phyloP scores from a whole-genome alignment of 345 rosid genomes.

The Euphorbia peplus region DNA sequence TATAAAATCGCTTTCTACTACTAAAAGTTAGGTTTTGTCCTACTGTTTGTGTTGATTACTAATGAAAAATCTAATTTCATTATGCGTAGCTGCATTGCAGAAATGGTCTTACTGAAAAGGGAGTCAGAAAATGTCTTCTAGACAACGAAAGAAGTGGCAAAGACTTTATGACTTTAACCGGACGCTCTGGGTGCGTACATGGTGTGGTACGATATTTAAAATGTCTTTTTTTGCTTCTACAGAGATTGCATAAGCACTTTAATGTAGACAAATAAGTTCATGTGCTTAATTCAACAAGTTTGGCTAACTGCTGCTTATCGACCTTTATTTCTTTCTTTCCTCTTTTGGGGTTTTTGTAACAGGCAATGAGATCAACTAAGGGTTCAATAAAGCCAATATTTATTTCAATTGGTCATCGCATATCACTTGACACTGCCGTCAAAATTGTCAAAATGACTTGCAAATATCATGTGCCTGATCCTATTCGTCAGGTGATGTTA shows the following conservation, averaged over 20 bases:
- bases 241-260: neutral
- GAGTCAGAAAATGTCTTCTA: slow-evolving; percentile 52
- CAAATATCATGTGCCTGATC: slow-evolving; percentile 82
- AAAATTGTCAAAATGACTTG: slow-evolving; percentile 62
- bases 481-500: slow-evolving; percentile 69
- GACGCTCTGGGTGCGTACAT: slow-evolving; percentile 65
- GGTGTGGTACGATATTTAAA: slow-evolving; percentile 62
- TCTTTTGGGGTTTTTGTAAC: slow-evolving; percentile 4
- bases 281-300: neutral
- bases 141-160: slow-evolving; percentile 41
- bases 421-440: slow-evolving; percentile 67
- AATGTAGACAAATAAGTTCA: slow-evolving; percentile 4
- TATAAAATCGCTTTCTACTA: neutral
- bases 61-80: slow-evolving; percentile 14
- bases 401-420: slow-evolving; percentile 73
- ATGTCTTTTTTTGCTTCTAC: neutral
- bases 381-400: slow-evolving; percentile 66
- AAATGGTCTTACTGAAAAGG: slow-evolving; percentile 68
- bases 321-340: neutral
- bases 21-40: neutral
- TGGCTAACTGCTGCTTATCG: slow-evolving; percentile 1
- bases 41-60: neutral
- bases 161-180: slow-evolving; percentile 50
- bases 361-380: slow-evolving; percentile 65
- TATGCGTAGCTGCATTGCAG: slow-evolving; percentile 70